These are phyloP conservation scores for Scheffersomyces lignosus DNA, from an alignment of 805 yeast genomes.

Conservation along the genomic window DNA sequence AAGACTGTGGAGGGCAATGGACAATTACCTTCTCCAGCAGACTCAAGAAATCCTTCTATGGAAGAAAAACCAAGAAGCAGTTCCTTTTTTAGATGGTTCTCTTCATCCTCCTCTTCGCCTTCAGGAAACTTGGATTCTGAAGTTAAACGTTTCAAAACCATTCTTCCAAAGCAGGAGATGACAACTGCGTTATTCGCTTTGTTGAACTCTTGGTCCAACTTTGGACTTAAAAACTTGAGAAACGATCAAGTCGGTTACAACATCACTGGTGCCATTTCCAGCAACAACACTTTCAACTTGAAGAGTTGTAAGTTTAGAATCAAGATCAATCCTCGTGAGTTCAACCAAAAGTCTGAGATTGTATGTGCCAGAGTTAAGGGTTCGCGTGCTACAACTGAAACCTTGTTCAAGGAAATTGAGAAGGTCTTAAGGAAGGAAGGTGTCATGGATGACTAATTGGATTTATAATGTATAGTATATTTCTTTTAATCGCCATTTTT, in stretches of 20 bases:
- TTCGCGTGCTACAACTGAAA: conserved; percentile 59
- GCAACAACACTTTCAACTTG: conserved; percentile 59
- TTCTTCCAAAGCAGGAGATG: conserved; percentile 54
- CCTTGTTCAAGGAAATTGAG: conserved; percentile 61
- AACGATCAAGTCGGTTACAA: conserved; percentile 42
- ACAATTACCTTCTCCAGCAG: conserved; percentile 38
- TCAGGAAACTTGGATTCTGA: conserved; percentile 22
- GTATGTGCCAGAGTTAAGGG: conserved; percentile 66
- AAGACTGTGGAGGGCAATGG: conserved; percentile 31
- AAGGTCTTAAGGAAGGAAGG: conserved; percentile 66
- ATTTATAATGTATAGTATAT: too few relatives aligned
- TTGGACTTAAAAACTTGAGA: conserved; percentile 61
- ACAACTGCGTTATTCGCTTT: conserved; percentile 63
- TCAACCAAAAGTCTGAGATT: conserved; percentile 49
- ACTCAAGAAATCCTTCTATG: conserved; percentile 25
- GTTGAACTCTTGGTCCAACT: conserved; percentile 65
- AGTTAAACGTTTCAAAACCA: conserved; percentile 35
- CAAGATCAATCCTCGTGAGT: conserved; percentile 43
- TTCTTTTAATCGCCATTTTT: too few relatives aligned
- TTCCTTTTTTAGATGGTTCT: conserved; percentile 45
- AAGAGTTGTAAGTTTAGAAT: conserved; percentile 66
- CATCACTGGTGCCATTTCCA: conserved; percentile 63
- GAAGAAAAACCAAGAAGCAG: conserved; percentile 25
- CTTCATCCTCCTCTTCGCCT: conserved; percentile 25
- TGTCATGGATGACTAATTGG: conserved; percentile 44